Evolutionary conservation across 768 basidiomycete genomes (phyloP), one percentile per base, ranked within the genome.

Genomic region (Termitomyces eurrhizus): DNA sequence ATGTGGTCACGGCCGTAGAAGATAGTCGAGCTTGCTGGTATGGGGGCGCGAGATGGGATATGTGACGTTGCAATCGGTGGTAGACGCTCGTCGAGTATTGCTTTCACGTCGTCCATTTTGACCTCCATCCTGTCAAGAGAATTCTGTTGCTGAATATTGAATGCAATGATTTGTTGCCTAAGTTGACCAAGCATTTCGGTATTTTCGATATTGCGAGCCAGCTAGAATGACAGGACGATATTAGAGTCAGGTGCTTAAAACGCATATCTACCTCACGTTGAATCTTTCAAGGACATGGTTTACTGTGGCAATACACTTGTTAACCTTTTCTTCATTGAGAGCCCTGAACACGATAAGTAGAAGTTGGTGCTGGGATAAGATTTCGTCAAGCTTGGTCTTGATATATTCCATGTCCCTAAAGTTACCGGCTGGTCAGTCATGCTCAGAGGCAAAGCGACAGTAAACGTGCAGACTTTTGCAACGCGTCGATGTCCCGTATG

Each of bases 1-100:
- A 68, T 7, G 5, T 52, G 35, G 33, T 67, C 67, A 18, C 69
- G 66, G 18, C 68, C 69, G 51, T 59, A 52, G 52, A 70, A 66
- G 33, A 67, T 61, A 33, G 37, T 36, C 18, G 68, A 65, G 36
- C 63, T 68, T 4, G 65, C 46, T 3, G 64, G 62, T 12, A 60
- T 53, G 39, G 24, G n/a, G 16, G 55, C 52, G 7, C 62, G 59
- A 9, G 46, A 39, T 11, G 32, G 35, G 6, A 36, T 5, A 13
- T 8, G 9, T 6, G 39, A 36, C 18, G 50, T 36, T 24, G 29
- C 42, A 13, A 11, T 9, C 4, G 37, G 29, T 44, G 39, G 37
- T 18, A 50, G 33, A 37, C 39, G 58, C 29, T 48, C 55, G 11
- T 59, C 24, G 5, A 63, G 33, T 13, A 52, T 52, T 4, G 53